phyloP scores from a whole-genome alignment of 352 stramenopile species.

The Phytophthora tentaculata region DNA sequence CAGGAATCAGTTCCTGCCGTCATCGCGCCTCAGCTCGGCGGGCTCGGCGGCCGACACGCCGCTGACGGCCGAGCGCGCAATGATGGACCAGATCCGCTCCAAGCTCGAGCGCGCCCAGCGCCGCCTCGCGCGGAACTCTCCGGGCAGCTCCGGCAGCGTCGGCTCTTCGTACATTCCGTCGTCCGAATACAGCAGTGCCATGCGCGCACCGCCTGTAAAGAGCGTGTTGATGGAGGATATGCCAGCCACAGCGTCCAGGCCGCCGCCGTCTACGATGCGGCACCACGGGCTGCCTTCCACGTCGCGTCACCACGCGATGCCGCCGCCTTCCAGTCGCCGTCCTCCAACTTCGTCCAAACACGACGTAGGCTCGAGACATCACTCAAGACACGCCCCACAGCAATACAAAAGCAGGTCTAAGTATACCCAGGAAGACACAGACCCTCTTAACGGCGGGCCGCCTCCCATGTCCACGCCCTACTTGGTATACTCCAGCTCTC shows the following conservation, averaged over 20 bases:
- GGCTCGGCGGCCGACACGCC: slow-evolving; percentile 19
- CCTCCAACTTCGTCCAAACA: slow-evolving; percentile 25
- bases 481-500: slow-evolving; percentile 48
- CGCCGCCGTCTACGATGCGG: slow-evolving; percentile 19
- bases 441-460: slow-evolving; percentile 44
- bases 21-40: slow-evolving; percentile 13
- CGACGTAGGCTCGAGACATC: slow-evolving; percentile 12
- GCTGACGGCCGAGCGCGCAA: slow-evolving; percentile 64
- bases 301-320: slow-evolving; percentile 2
- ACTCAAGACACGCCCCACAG: slow-evolving; percentile 36
- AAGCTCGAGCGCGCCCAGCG: slow-evolving; percentile 72
- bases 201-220: slow-evolving; percentile 36
- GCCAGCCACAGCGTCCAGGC: slow-evolving; percentile 36
- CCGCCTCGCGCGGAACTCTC: slow-evolving; percentile 47
- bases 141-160: slow-evolving; percentile 21
- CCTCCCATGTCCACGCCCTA: slow-evolving; percentile 52
- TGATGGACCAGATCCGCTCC: slow-evolving; percentile 76
- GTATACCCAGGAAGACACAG: slow-evolving; percentile 32
- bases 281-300: slow-evolving; percentile 12
- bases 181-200: slow-evolving; percentile 39
- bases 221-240: slow-evolving; percentile 54
- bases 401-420: slow-evolving; percentile 61
- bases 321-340: slow-evolving; percentile 13
- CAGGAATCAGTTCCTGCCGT: slow-evolving; percentile 11
- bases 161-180: slow-evolving; percentile 46